Evolutionary conservation across 768 basidiomycete species (phyloP).

Genomic region (Boletus pseudo-olivaceus): DNA sequence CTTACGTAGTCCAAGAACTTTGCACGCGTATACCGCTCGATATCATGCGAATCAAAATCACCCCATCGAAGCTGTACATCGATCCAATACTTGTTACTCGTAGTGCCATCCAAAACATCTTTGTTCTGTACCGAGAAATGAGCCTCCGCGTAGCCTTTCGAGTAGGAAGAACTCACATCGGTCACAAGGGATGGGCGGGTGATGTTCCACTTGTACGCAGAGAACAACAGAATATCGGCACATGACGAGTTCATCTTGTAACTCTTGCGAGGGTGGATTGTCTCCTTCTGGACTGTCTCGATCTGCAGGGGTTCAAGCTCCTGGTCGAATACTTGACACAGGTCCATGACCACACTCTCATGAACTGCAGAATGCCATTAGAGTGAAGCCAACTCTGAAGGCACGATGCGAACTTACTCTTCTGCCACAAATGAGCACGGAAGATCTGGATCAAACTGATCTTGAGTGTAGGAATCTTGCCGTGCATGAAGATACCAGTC

Average conservation of each 20-base stretch:
- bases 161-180: slow-evolving; percentile 53
- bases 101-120: slow-evolving; percentile 96
- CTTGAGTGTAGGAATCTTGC: slow-evolving; percentile 96
- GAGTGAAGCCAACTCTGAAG: slow-evolving; percentile 14
- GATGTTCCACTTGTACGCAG: slow-evolving; percentile 98
- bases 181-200: slow-evolving; percentile 93
- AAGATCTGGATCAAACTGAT: slow-evolving; percentile 99
- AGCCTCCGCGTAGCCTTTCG: not conserved
- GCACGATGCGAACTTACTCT: slow-evolving; percentile 59
- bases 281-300: slow-evolving; percentile 99
- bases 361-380: slow-evolving; percentile 50
- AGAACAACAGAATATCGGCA: slow-evolving; percentile 96
- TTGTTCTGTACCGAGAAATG: slow-evolving; percentile 55
- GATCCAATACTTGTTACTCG: slow-evolving; percentile 98
- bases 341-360: slow-evolving; percentile 90
- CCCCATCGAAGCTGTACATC: slow-evolving; percentile 96
- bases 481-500: slow-evolving; percentile 98
- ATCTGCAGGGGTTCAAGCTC: slow-evolving; percentile 97
- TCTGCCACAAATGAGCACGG: slow-evolving; percentile 99
- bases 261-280: slow-evolving; percentile 98
- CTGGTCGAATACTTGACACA: slow-evolving; percentile 99
- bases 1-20: slow-evolving; percentile 97
- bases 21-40: slow-evolving; percentile 96
- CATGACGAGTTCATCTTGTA: slow-evolving; percentile 99
- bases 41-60: slow-evolving; percentile 98